Evolutionary conservation across 2,329 filamentous ascomycete species (phyloP).

Genomic region (Pseudopithomyces chartarum): DNA sequence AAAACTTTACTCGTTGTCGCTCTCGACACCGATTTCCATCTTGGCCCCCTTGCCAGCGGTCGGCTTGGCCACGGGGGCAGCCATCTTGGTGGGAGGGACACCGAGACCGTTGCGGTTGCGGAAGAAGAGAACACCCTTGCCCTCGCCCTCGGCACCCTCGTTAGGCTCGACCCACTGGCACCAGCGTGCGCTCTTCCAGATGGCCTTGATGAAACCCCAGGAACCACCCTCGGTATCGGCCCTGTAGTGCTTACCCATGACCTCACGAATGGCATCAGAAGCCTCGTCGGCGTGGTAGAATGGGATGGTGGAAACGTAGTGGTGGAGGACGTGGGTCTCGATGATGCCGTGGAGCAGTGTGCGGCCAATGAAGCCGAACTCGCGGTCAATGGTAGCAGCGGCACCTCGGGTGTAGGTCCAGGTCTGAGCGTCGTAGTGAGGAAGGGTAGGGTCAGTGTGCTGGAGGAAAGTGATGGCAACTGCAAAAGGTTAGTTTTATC

Average conservation of each 20-base stretch:
- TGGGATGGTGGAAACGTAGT: conserved; percentile 94
- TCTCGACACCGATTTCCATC: conserved; percentile 42
- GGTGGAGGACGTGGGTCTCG: conserved; percentile 96
- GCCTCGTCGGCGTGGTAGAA: conserved; percentile 98
- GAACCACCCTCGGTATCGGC: conserved; percentile 77
- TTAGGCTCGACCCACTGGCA: conserved; percentile 99
- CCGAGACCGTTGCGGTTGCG: conserved; percentile 91
- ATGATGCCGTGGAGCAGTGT: conserved; percentile 92
- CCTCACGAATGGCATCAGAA: conserved; percentile 86
- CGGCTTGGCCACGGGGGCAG: conserved; percentile 31
- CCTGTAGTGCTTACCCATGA: conserved; percentile 97
- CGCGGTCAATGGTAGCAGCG: conserved; percentile 93
- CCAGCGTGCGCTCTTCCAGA: conserved; percentile 80
- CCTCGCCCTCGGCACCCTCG: conserved; percentile 77
- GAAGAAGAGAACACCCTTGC: conserved; percentile 89
- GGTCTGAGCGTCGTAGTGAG: conserved; percentile 83
- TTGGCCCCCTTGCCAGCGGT: conserved; percentile 39
- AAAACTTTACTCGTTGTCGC: conserved; percentile 34
- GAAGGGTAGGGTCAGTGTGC: conserved; percentile 92
- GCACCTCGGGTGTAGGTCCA: conserved; percentile 96
- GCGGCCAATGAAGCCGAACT: conserved; percentile 94
- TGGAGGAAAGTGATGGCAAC: conserved; percentile 97
- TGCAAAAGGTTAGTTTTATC: conserved; percentile 47
- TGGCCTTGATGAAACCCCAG: conserved; percentile 77
- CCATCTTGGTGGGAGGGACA: conserved; percentile 56